These are phyloP conservation scores for Tuber brumale DNA, from an alignment of 495 filamentous ascomycete genomes.

Conservation along the genomic window DNA sequence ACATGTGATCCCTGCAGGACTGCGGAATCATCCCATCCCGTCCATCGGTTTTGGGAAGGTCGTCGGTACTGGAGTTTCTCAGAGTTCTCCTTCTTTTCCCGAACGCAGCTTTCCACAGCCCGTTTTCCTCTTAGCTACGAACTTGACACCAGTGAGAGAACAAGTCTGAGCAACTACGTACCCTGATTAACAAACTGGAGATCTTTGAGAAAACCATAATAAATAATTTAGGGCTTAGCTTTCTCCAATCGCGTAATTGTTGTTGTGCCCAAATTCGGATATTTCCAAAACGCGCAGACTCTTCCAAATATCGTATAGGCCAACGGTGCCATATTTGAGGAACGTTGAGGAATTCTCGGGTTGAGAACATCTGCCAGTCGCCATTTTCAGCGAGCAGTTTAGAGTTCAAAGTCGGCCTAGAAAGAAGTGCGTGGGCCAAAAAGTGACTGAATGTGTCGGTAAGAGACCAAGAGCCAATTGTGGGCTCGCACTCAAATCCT, in stretches of 20 bases:
- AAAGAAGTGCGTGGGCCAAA: not conserved
- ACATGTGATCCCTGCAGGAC: not conserved
- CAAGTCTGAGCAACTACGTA: too few relatives aligned
- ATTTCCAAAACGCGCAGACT: not conserved
- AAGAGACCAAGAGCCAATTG: not conserved
- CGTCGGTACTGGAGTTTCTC: not conserved
- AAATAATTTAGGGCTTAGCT: not conserved
- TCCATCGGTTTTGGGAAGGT: not conserved
- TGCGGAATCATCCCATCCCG: not conserved
- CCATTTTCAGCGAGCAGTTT: not conserved
- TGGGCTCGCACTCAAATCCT: not conserved
- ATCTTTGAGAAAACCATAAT: not conserved
- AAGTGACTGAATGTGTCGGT: not conserved
- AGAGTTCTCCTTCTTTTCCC: not conserved
- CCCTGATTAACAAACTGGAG: not conserved
- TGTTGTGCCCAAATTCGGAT: not conserved
- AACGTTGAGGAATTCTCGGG: not conserved
- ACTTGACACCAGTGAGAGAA: too few relatives aligned
- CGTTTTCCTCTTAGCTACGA: not conserved
- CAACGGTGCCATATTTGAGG: not conserved
- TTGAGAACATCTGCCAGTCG: not conserved
- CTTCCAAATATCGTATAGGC: not conserved
- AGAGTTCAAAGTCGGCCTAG: not conserved
- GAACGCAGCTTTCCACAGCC: not conserved
- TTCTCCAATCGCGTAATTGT: not conserved